phyloP scores from a whole-genome alignment of 345 rosid genomes.

The Eucalyptus erythrocorys region DNA sequence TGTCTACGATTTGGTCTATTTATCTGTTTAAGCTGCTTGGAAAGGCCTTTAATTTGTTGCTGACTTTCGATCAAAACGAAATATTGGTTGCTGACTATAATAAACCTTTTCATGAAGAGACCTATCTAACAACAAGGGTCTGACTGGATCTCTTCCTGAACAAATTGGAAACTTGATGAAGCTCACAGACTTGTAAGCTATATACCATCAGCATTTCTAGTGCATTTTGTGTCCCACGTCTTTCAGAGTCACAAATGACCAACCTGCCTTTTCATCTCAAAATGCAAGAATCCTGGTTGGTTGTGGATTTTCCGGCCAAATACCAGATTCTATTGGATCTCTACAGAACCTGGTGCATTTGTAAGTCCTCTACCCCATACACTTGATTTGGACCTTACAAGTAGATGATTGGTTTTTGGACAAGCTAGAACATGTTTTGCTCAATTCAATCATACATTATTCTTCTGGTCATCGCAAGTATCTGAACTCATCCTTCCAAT shows the following conservation, averaged over 20 bases:
- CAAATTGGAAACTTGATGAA: slow-evolving; percentile 50
- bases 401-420: background rate
- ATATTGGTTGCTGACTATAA: background rate
- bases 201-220: background rate
- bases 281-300: slow-evolving; percentile 58
- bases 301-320: slow-evolving; percentile 62
- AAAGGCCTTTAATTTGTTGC: background rate
- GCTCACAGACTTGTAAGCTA: slow-evolving; percentile 55
- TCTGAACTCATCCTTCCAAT: background rate
- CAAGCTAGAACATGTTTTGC: background rate
- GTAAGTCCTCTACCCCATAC: slow-evolving; percentile 26
- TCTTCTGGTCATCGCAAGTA: background rate
- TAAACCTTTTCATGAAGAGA: slow-evolving; percentile 39
- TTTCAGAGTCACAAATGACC: background rate
- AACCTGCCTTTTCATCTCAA: background rate
- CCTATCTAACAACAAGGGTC: slow-evolving; percentile 51
- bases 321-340: slow-evolving; percentile 62
- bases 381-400: background rate
- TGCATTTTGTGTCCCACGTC: background rate
- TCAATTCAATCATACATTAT: background rate
- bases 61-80: background rate
- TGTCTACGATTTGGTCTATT: background rate
- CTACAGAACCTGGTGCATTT: slow-evolving; percentile 28
- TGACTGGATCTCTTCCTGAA: slow-evolving; percentile 60
- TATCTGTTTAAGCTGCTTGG: background rate